Base-by-base conservation (phyloP, 2,329 filamentous ascomycete species). In the Zasmidium cellare region DNA sequence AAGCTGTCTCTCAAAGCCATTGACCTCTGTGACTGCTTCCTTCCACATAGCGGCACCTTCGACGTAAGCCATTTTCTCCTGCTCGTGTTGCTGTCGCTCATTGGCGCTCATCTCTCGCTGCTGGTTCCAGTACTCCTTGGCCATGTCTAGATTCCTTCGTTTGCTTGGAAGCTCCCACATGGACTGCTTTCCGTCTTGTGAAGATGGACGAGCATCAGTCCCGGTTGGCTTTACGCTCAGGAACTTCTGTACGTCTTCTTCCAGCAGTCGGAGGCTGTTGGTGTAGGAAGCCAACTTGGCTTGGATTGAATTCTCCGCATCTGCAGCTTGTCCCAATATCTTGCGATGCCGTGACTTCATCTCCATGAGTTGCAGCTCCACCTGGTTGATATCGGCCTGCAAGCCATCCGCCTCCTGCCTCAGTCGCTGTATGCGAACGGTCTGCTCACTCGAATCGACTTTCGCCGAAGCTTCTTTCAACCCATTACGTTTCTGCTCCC, bases 381-480 rank as follows among this genome's bases (percentile, higher is more conserved):
- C 49, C 71, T 93, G 96, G 75, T 94, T 90, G 72, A 92, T 92
- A 74, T 92, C 80, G 69, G 89, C 92, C 89, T 96, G 97, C 57
- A 99, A 77, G 20, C 88, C 84, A 76, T 90, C 94, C 61, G 89
- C 88, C 64, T 87, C 87, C 28, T 88, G 80, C 58, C 86, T 80
- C 28, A 93, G 76, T 9, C 73, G 67, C 24, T 78, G 77, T 1
- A 80, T 80, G n/a, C 85, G 75, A n/a, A 84, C 80, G 59, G 83
- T 83, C 45, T 84, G 80, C 51, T 80, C 80, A n/a, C 67, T 65
- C 23, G 83, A 82, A 22, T 87, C 82, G 6, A 88, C 77, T 1
- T 77, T 72, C 38, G 76, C 72, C 28, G 88, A 80, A 69, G 86
- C 83, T 20, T 79, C 79, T 57, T 79, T 78, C 51, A 85, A 78